Percentiles rank a stretch among this genome's conserved stretches.
Conservation (phyloP, 768 basidiomycete genomes). For the Dacryopinax spathularia region DNA sequence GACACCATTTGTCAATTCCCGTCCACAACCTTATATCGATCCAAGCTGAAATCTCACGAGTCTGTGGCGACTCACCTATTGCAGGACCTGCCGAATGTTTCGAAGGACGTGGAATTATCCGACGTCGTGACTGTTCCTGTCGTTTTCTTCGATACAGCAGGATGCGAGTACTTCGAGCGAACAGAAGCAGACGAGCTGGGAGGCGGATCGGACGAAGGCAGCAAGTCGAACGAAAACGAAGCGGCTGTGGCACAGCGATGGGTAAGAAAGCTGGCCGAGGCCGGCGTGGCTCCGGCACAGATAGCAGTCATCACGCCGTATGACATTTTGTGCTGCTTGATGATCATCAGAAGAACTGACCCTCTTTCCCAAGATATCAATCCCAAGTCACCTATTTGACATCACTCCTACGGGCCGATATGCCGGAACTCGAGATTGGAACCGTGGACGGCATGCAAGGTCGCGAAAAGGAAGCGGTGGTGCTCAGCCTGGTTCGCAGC, state of each 20-base stretch:
- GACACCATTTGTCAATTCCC: slow-evolving; percentile 72
- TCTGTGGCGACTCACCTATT: slow-evolving; percentile 63
- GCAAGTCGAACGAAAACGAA: slow-evolving; percentile 89
- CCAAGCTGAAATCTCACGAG: slow-evolving; percentile 49
- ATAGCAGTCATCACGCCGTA: slow-evolving; percentile 84
- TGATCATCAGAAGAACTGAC: no score
- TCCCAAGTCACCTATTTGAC: slow-evolving; percentile 82
- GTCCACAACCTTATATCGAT: slow-evolving; percentile 63
- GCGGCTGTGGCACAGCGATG: slow-evolving; percentile 70
- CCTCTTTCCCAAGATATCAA: slow-evolving; percentile 49
- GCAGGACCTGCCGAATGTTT: slow-evolving; percentile 45
- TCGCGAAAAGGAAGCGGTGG: slow-evolving; percentile 84
- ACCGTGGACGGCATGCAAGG: slow-evolving; percentile 97
- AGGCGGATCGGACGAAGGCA: slow-evolving; percentile 58
- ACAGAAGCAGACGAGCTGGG: slow-evolving; percentile 41
- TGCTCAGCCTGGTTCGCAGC: slow-evolving; percentile 84
- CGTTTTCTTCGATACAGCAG: slow-evolving; percentile 88
- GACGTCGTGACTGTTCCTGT: slow-evolving; percentile 66
- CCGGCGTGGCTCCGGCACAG: slow-evolving; percentile 50
- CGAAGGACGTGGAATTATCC: slow-evolving; percentile 49
- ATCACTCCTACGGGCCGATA: slow-evolving; percentile 50
- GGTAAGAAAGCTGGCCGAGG: slow-evolving; percentile 58
- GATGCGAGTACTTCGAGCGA: slow-evolving; percentile 85
- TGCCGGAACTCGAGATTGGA: slow-evolving; percentile 64
- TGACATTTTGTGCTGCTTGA: slow-evolving; percentile 14